Conservation (phyloP, 2,329 filamentous ascomycete species). For the Ophiocordyceps camponoti-saundersi region DNA sequence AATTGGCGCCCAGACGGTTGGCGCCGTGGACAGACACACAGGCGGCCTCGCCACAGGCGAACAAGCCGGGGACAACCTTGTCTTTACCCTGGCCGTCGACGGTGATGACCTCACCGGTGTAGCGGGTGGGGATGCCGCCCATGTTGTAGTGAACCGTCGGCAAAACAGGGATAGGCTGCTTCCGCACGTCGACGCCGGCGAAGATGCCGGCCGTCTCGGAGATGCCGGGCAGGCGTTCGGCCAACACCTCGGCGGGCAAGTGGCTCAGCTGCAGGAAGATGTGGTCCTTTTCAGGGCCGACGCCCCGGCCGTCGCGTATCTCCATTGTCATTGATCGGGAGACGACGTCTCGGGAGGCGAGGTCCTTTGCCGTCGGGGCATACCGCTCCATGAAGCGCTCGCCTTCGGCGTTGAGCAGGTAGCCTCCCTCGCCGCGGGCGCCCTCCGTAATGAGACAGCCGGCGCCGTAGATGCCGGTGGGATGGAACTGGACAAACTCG, state of each 20-base stretch:
- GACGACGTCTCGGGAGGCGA: slow-evolving; percentile 89
- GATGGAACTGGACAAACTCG: slow-evolving; percentile 99
- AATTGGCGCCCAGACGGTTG: slow-evolving; percentile 96
- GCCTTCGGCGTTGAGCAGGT: slow-evolving; percentile 92
- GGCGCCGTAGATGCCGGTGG: slow-evolving; percentile 96
- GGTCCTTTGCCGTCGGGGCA: slow-evolving; percentile 92
- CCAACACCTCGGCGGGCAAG: slow-evolving; percentile 76
- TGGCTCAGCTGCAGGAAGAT: slow-evolving; percentile 97
- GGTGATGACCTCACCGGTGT: slow-evolving; percentile 90
- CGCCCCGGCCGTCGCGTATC: slow-evolving; percentile 93
- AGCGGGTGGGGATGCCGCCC: slow-evolving; percentile 96
- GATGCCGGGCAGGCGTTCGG: slow-evolving; percentile 94
- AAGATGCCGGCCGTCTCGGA: slow-evolving; percentile 98
- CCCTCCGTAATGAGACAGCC: slow-evolving; percentile 97
- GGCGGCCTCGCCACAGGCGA: slow-evolving; percentile 91
- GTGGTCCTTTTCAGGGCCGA: slow-evolving; percentile 93
- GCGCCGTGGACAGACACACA: slow-evolving; percentile 97
- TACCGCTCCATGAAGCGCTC: slow-evolving; percentile 99
- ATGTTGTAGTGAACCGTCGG: slow-evolving; percentile 99
- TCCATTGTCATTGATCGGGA: slow-evolving; percentile 97
- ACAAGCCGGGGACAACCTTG: slow-evolving; percentile 85
- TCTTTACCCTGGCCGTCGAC: slow-evolving; percentile 76
- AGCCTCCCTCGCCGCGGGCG: slow-evolving; percentile 94
- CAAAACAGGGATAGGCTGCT: slow-evolving; percentile 91
- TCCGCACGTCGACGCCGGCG: slow-evolving; percentile 88